Evolutionary conservation across 2,329 filamentous ascomycete species (phyloP), one percentile per base, ranked within the genome.

Genomic region (Zasmidium cellare): DNA sequence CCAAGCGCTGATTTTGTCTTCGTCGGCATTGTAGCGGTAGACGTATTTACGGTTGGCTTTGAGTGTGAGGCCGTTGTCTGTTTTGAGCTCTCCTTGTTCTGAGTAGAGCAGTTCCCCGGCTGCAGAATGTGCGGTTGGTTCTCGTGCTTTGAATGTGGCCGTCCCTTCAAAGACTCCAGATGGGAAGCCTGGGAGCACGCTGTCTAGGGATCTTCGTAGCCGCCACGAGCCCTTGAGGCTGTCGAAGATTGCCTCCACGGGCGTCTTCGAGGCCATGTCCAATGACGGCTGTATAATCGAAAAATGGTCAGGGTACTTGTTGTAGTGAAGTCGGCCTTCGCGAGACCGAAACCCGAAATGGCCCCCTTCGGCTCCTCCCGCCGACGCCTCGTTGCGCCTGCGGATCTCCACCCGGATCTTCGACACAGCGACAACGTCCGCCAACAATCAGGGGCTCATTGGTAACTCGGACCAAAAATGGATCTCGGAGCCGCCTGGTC

Each of bases 1-100:
- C 89, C 89, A 93, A 1, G 88, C 86, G 58, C 84, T 88, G 24
- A 93, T 78, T 46, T 74, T 76, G 67, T 92, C 88, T 2, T 73
- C 78, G n/a, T 64, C 69, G 56, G 87, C 84, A 53, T 84, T 79
- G 66, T 91, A 92, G 0, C 89, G 83, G 79, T 89, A 92, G 1
- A 90, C 79, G 67, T 93, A 92, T 20, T 88, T 84, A 20, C 86
- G 77, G 14, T 82, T 86, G 0, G 87, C 87, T 31, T 78, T 79
- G 68, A 90, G 86, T 0, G 76, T 67, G 44, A 71, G 66, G 14
- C 71, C 72, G 59, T 69, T 71, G n/a, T 72, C 71, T 7, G 70
- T 74, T 45, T 69, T 67, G 6, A 75, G 62, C 57, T 73, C 70
- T 35, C 72, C 72, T 41, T 67, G 60, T 47, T 75, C 72, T 18